Evolutionary conservation across 2,329 filamentous ascomycete species (phyloP), one percentile per base, ranked within the genome.

Genomic region (Ophioceras dolichostomum): DNA sequence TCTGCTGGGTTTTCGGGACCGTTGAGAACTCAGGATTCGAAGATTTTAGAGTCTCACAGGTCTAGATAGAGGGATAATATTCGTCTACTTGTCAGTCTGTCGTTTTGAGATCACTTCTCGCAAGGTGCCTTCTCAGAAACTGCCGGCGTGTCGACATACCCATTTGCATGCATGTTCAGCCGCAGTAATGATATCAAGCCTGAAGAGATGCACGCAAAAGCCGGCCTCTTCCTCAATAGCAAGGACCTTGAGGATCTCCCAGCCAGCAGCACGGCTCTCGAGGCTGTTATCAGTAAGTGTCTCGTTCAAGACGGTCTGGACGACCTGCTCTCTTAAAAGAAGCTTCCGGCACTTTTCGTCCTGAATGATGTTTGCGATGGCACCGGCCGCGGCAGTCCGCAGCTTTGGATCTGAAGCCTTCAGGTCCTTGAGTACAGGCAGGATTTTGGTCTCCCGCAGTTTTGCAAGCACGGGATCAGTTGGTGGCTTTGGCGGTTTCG

Each of bases 191-290:
- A 79, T 55, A 51, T 80, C 76, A 20, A 71, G 59, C 31, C 78
- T 62, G 48, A 69, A 80, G 40, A 83, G 53, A 46, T 82, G 76
- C 16, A 82, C 60, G 43, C 74, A 78, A 41, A 82, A 81, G 48
- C 80, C 77, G 10, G 69, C 61, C 46, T 79, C 76, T 52, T 82
- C 78, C 49, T 79, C 70, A 43, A 71, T 61, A 2, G 69, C 71
- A 37, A 83, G 61, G 30, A 73, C 67, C 44, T 69, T 66, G 37
- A 83, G 58, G 44, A 81, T 77, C 10, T 71, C 69, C 78, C 78
- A 83, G n/a, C 75, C 78, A 16, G 76, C 73, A 31, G 75, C 71
- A 34, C 73, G 66, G 47, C 73, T 75, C 55, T 81, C 76, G 37
- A 79, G 60, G 40, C 65, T 73, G 27, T 67, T 59, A 49, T 83